A percentile compares a stretch with the other conserved stretches of the same genome.
Conservation (phyloP, 192 early-diverging fungal species). For the Podila minutissima region DNA sequence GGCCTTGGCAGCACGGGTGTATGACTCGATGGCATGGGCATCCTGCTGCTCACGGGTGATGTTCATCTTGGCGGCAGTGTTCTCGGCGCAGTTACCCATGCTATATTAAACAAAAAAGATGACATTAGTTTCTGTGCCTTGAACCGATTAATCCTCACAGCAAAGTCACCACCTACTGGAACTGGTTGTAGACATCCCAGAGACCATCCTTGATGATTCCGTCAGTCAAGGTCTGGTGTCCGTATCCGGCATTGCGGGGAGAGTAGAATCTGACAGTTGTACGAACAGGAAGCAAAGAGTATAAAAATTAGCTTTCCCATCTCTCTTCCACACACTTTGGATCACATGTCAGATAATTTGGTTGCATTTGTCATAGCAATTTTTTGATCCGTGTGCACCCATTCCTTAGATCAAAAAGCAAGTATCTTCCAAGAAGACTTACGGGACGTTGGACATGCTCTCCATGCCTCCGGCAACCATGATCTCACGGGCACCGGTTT, state of each 20-base stretch:
- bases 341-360: slow-evolving; percentile 34
- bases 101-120: background rate
- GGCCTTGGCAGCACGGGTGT: slow-evolving; percentile 89
- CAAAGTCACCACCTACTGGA: slow-evolving; percentile 63
- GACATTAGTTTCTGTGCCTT: too few species aligned
- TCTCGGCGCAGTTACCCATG: slow-evolving; percentile 81
- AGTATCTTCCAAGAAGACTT: slow-evolving; percentile 19
- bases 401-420: background rate
- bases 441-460: slow-evolving; percentile 95
- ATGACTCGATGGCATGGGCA: slow-evolving; percentile 83
- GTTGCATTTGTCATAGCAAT: background rate
- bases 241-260: slow-evolving; percentile 75
- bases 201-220: slow-evolving; percentile 96
- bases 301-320: background rate
- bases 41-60: slow-evolving; percentile 94
- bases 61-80: slow-evolving; percentile 87
- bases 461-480: slow-evolving; percentile 98
- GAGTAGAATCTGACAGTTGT: slow-evolving; percentile 59
- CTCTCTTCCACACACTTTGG: background rate
- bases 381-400: slow-evolving; percentile 1
- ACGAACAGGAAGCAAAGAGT: slow-evolving; percentile 8
- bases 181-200: slow-evolving; percentile 95
- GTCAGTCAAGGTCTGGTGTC: slow-evolving; percentile 83
- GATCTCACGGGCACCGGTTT: slow-evolving; percentile 77
- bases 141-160: background rate